phyloP scores from a whole-genome alignment of 2,329 filamentous ascomycete species.

The Colletotrichum tabaci region DNA sequence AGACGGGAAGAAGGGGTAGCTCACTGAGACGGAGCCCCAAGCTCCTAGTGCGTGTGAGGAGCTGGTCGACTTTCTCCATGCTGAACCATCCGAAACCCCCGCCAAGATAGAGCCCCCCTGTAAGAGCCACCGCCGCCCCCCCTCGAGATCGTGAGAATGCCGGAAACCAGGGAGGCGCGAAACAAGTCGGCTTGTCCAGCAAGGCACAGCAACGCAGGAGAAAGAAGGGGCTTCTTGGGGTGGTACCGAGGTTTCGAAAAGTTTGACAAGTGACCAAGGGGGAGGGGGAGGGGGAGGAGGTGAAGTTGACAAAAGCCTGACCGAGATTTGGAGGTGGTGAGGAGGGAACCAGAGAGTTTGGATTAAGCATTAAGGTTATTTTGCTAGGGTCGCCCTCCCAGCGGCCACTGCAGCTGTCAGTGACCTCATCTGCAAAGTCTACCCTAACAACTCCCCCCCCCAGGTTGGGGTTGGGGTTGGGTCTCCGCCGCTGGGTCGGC shows the following conservation, averaged over 20 bases:
- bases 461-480: no score
- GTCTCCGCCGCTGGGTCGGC: slow-evolving; percentile 24
- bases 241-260: slow-evolving; percentile 34
- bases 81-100: slow-evolving; percentile 28
- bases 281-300: background rate
- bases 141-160: background rate
- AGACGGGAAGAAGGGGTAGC: background rate
- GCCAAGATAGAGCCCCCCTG: slow-evolving; percentile 39
- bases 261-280: background rate
- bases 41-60: slow-evolving; percentile 27
- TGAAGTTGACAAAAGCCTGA: background rate
- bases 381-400: slow-evolving; percentile 8
- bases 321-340: background rate
- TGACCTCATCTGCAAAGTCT: slow-evolving; percentile 26
- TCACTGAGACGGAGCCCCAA: background rate
- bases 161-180: slow-evolving; percentile 14
- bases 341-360: slow-evolving; percentile 19
- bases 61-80: slow-evolving; percentile 10
- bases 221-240: background rate
- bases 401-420: slow-evolving; percentile 6
- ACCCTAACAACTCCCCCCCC: background rate
- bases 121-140: slow-evolving; percentile 15
- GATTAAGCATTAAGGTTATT: slow-evolving; percentile 42
- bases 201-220: background rate
- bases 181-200: background rate